A percentile compares a stretch with the other conserved stretches of the same genome.
Conservation (phyloP, 192 early-diverging fungal species). For the Linnemannia schmuckeri region DNA sequence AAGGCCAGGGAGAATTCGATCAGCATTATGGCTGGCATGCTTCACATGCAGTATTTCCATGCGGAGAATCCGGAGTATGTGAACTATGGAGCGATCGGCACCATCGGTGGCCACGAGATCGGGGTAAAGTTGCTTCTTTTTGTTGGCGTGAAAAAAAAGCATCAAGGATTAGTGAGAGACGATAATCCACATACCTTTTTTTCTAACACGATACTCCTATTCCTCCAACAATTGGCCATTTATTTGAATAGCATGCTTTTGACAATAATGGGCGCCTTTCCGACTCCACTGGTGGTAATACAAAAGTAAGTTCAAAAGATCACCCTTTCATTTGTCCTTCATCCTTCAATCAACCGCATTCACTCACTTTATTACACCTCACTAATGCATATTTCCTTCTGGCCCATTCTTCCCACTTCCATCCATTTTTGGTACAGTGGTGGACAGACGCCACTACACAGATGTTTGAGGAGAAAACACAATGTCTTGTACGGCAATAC, state of each 20-base stretch:
- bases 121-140: slow-evolving; percentile 40
- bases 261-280: slow-evolving; percentile 66
- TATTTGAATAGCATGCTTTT: slow-evolving; percentile 71
- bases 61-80: slow-evolving; percentile 59
- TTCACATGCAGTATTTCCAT: slow-evolving; percentile 71
- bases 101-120: slow-evolving; percentile 76
- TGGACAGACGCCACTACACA: slow-evolving; percentile 70
- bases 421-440: too few relatives aligned
- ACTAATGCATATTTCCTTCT: too few relatives aligned
- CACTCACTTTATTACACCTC: too few relatives aligned
- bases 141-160: background rate
- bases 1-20: slow-evolving; percentile 57
- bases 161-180: background rate
- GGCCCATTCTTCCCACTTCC: too few relatives aligned
- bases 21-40: slow-evolving; percentile 61
- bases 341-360: too few relatives aligned
- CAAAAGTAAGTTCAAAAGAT: slow-evolving; percentile 24
- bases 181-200: too few relatives aligned
- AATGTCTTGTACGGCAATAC: slow-evolving; percentile 79
- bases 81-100: slow-evolving; percentile 73
- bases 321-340: too few relatives aligned
- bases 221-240: too few relatives aligned
- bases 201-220: too few relatives aligned
- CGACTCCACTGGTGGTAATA: slow-evolving; percentile 61
- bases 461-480: slow-evolving; percentile 59